phyloP scores from a whole-genome alignment of 768 basidiomycete species.

The Dictyophora rubrovolvata region DNA sequence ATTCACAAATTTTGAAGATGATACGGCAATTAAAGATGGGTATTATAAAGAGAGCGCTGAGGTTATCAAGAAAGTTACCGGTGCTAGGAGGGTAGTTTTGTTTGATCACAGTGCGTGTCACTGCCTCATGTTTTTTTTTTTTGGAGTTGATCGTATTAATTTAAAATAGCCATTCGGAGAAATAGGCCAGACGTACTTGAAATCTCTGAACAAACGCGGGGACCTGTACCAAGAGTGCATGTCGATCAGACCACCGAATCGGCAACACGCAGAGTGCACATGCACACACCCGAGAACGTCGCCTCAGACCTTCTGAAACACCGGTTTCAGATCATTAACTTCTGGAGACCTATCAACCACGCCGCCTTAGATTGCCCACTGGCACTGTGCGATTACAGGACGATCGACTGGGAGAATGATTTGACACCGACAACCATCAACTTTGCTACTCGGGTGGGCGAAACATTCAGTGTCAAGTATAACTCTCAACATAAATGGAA shows the following conservation, averaged over 20 bases:
- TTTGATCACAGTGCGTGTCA: conserved; percentile 32
- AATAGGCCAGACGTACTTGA: conserved; percentile 26
- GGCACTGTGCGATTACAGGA: conserved; percentile 40
- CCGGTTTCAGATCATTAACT: conserved; percentile 52
- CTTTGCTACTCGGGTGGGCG: conserved; percentile 42
- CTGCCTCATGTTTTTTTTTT: background rate
- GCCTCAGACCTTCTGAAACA: conserved; percentile 33
- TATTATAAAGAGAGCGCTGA: conserved; percentile 32
- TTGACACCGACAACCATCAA: conserved; percentile 34
- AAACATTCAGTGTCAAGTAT: conserved; percentile 37
- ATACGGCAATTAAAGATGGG: conserved; percentile 25
- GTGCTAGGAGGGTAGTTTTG: conserved; percentile 28
- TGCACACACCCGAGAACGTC: conserved; percentile 39
- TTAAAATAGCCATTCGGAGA: conserved; percentile 33
- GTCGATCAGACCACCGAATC: conserved; percentile 43
- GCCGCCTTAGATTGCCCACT: conserved; percentile 42
- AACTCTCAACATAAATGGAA: conserved; percentile 43
- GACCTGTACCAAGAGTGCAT: conserved; percentile 32
- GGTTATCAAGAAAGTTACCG: conserved; percentile 29
- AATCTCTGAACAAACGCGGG: conserved; percentile 30
- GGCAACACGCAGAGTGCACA: conserved; percentile 35
- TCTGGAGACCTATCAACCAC: conserved; percentile 47
- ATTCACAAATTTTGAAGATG: conserved; percentile 21
- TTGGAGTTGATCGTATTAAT: no score
- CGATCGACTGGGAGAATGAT: conserved; percentile 32